These are phyloP conservation scores for Aegilops longissima DNA, from an alignment of 176 grass and related monocot species.

Conservation along the genomic window DNA sequence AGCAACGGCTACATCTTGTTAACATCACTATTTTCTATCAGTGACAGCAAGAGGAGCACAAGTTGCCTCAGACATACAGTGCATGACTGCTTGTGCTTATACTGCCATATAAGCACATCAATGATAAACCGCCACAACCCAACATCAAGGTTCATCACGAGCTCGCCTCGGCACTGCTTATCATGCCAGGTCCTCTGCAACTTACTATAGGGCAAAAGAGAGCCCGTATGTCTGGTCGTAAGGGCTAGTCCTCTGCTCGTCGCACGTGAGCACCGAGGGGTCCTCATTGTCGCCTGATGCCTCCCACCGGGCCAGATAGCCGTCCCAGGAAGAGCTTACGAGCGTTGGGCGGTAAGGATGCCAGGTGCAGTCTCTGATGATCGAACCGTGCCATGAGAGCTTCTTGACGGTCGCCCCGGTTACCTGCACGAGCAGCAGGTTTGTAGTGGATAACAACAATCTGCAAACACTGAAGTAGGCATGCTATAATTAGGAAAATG, in stretches of 20 bases:
- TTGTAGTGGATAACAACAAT: background rate
- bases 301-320: slow-evolving; percentile 72
- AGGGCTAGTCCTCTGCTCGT: slow-evolving; percentile 26
- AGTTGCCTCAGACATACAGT: background rate
- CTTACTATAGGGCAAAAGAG: slow-evolving; percentile 37
- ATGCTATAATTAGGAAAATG: background rate
- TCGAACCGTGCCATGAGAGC: slow-evolving; percentile 59
- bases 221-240: background rate
- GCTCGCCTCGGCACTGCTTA: background rate
- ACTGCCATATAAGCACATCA: background rate
- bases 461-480: background rate
- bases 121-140: background rate
- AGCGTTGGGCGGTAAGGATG: slow-evolving; percentile 65
- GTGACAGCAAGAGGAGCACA: background rate
- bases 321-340: slow-evolving; percentile 86
- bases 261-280: slow-evolving; percentile 8
- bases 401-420: slow-evolving; percentile 48
- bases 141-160: background rate
- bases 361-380: slow-evolving; percentile 93
- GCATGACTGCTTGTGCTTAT: background rate
- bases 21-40: too few species aligned
- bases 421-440: slow-evolving; percentile 41
- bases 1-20: background rate
- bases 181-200: background rate
- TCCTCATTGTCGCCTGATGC: slow-evolving; percentile 36